These are phyloP conservation scores for Trichoderma sp. DNA, from an alignment of 2,329 filamentous ascomycete species.

Conservation along the genomic window DNA sequence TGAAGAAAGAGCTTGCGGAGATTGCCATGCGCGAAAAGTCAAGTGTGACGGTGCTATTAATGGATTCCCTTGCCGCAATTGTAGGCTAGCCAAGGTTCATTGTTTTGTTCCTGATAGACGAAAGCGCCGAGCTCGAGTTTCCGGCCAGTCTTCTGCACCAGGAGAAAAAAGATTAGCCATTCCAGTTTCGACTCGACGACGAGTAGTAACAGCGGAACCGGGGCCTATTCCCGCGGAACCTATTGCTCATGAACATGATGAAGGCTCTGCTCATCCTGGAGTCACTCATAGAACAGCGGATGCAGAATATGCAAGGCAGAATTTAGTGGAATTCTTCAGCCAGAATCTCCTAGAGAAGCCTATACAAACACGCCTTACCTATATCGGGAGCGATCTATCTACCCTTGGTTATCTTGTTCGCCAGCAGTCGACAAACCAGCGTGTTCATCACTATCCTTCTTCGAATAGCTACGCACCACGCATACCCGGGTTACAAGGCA, in stretches of 20 bases:
- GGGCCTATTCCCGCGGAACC: neutral
- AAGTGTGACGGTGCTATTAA: slow-evolving; percentile 3
- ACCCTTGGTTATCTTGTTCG: neutral
- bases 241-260: neutral
- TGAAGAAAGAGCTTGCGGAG: slow-evolving; percentile 4
- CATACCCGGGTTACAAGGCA: neutral
- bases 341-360: slow-evolving; percentile 3
- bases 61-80: slow-evolving; percentile 2
- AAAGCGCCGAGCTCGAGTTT: neutral
- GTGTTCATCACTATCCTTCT: neutral
- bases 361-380: neutral
- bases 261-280: neutral
- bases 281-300: neutral
- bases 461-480: slow-evolving; percentile 7
- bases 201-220: neutral
- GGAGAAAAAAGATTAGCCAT: neutral
- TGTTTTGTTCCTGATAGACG: neutral
- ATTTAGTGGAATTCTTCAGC: slow-evolving; percentile 6
- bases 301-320: neutral
- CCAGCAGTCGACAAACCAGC: neutral
- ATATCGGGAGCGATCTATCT: neutral
- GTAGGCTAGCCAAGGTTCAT: neutral
- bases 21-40: slow-evolving; percentile 13
- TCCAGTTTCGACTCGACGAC: neutral
- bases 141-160: neutral